Conservation (phyloP, 768 basidiomycete genomes). For the Tulasnella sp. region DNA sequence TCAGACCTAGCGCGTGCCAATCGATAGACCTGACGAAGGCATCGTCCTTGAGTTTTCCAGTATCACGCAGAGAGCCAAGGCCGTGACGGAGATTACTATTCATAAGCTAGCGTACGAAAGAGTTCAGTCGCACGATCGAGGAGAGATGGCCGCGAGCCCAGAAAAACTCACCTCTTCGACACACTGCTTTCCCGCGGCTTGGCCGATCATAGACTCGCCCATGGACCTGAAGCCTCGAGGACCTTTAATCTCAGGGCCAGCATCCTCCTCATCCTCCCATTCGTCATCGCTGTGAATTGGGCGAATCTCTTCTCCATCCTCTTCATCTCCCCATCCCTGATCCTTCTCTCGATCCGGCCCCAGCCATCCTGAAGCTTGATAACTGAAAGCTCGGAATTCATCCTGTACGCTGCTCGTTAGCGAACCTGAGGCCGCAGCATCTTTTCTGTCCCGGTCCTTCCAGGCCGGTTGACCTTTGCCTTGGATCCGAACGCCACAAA, state of each 20-base stretch:
- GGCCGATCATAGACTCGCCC: slow-evolving; percentile 43
- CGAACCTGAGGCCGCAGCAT: slow-evolving; percentile 54
- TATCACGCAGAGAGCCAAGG: slow-evolving; percentile 83
- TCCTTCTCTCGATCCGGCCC: slow-evolving; percentile 37
- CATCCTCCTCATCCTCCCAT: slow-evolving; percentile 27
- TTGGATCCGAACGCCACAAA: slow-evolving; percentile 21
- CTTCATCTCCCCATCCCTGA: slow-evolving; percentile 22
- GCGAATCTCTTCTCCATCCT: neutral
- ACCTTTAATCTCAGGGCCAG: slow-evolving; percentile 7
- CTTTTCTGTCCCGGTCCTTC: slow-evolving; percentile 47
- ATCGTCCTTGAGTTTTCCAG: slow-evolving; percentile 93
- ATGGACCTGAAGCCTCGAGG: slow-evolving; percentile 72
- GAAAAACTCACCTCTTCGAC: slow-evolving; percentile 75
- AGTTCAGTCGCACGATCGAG: neutral
- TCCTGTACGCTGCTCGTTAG: slow-evolving; percentile 92
- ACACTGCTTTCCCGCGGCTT: slow-evolving; percentile 73
- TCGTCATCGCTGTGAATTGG: slow-evolving; percentile 10
- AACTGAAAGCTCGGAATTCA: no score
- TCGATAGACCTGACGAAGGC: slow-evolving; percentile 90
- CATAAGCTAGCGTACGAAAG: slow-evolving; percentile 60
- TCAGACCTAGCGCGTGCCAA: slow-evolving; percentile 80
- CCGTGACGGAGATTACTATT: slow-evolving; percentile 99
- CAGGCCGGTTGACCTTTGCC: slow-evolving; percentile 52
- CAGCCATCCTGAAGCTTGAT: slow-evolving; percentile 48
- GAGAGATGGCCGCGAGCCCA: slow-evolving; percentile 36